Evolutionary conservation across 164 flowering plant species (phyloP).

Genomic region (Annona squamosa): DNA sequence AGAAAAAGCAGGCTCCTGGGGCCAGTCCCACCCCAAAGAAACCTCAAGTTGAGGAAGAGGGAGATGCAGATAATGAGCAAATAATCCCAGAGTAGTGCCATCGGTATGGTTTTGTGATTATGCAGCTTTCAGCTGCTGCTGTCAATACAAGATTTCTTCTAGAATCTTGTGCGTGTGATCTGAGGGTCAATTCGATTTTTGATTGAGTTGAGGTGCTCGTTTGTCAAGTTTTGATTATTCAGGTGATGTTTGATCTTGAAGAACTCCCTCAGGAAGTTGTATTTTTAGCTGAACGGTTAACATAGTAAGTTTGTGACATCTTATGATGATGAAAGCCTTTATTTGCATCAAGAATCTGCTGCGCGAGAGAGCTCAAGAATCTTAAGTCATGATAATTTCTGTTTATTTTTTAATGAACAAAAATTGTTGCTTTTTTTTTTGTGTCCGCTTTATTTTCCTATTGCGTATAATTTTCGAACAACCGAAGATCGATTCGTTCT

Average conservation of each 20-base stretch:
- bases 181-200: neutral
- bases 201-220: neutral
- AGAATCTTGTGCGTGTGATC: neutral
- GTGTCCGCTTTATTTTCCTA: no score
- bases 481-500: no score
- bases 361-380: no score
- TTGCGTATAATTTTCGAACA: no score
- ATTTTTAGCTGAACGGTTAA: neutral
- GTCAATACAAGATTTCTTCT: neutral
- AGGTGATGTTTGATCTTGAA: neutral
- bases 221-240: neutral
- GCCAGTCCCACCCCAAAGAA: constrained; percentile 48
- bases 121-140: neutral
- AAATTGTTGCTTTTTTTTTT: no score
- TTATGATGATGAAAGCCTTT: neutral
- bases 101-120: neutral
- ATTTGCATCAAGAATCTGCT: neutral
- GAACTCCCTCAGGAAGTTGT: neutral
- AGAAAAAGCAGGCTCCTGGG: constrained; percentile 89
- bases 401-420: no score
- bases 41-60: constrained; percentile 71
- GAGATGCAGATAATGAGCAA: constrained; percentile 81
- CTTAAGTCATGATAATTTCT: no score
- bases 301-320: neutral
- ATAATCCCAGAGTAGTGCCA: constrained; percentile 60